Evolutionary conservation across 352 stramenopile species (phyloP).

Genomic region (Globisporangium iwayamae): DNA sequence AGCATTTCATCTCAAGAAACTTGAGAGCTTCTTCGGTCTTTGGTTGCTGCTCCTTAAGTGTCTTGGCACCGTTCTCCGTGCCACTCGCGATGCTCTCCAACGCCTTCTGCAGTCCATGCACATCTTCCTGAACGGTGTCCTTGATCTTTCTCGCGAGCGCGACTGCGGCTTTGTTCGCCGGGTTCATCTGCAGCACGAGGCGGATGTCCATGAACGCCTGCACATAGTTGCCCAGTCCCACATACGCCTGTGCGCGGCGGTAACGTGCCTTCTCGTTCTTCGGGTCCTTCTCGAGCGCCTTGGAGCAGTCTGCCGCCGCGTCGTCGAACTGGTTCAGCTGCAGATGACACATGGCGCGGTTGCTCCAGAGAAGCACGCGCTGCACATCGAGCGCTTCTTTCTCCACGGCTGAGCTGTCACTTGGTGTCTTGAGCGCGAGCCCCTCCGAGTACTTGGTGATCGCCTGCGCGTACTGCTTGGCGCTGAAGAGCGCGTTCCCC

Average conservation of each 20-base stretch:
- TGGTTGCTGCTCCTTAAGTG: constrained; percentile 30
- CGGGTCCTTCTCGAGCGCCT: constrained; percentile 39
- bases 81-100: constrained; percentile 48
- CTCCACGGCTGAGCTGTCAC: constrained; percentile 18
- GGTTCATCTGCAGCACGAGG: constrained; percentile 64
- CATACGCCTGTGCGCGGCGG: constrained; percentile 65
- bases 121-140: constrained; percentile 63
- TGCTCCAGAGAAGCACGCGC: constrained; percentile 68
- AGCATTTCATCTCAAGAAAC: constrained; percentile 78
- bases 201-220: constrained; percentile 71
- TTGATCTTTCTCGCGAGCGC: constrained; percentile 74
- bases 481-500: constrained; percentile 74
- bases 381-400: constrained; percentile 29
- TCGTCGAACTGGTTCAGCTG: constrained; percentile 59
- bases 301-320: constrained; percentile 52
- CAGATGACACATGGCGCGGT: constrained; percentile 68
- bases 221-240: constrained; percentile 63
- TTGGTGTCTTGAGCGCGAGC: constrained; percentile 18
- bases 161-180: constrained; percentile 69
- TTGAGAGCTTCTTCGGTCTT: constrained; percentile 58
- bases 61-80: constrained; percentile 14
- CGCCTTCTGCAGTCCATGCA: constrained; percentile 77
- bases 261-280: constrained; percentile 80
- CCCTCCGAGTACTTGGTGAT: constrained; percentile 68
- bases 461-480: constrained; percentile 58